Conservation (phyloP, 78 protist species). For the Dictyostelium firmibasis region DNA sequence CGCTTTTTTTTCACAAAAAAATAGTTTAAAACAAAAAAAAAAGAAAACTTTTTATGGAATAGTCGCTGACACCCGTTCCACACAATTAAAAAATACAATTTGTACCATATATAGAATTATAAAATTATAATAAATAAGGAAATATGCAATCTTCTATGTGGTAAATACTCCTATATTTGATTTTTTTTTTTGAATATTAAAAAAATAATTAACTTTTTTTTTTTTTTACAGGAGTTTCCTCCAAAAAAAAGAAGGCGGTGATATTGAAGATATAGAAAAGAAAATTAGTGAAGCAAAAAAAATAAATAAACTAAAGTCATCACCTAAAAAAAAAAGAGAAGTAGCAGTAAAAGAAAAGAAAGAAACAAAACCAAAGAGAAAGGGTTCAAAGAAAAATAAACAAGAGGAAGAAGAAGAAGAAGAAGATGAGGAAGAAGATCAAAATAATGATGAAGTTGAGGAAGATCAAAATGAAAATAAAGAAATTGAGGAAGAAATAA, state of each 20-base stretch:
- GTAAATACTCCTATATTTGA: neutral
- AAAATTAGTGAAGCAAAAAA: neutral
- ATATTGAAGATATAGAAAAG: neutral
- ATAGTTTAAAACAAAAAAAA: too few relatives aligned
- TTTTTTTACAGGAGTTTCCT: slow-evolving; percentile 21
- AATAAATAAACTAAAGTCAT: neutral
- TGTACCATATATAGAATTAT: neutral
- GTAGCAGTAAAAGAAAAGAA: neutral
- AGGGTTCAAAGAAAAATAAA: neutral
- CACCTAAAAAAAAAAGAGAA: neutral
- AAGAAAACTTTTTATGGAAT: neutral
- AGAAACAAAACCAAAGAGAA: neutral
- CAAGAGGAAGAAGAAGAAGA: neutral
- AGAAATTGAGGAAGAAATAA: neutral
- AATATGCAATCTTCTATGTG: slow-evolving; percentile 15
- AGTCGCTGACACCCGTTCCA: neutral
- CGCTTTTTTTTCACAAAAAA: neutral
- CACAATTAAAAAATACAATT: neutral
- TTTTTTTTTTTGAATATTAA: neutral
- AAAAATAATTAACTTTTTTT: neutral
- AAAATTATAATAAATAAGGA: neutral
- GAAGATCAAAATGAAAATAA: neutral
- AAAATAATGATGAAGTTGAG: neutral
- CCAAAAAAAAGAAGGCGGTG: slow-evolving; percentile 11
- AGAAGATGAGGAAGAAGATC: neutral